Conservation (phyloP, 805 yeast species). For the Nakazawaea wyomingensis region DNA sequence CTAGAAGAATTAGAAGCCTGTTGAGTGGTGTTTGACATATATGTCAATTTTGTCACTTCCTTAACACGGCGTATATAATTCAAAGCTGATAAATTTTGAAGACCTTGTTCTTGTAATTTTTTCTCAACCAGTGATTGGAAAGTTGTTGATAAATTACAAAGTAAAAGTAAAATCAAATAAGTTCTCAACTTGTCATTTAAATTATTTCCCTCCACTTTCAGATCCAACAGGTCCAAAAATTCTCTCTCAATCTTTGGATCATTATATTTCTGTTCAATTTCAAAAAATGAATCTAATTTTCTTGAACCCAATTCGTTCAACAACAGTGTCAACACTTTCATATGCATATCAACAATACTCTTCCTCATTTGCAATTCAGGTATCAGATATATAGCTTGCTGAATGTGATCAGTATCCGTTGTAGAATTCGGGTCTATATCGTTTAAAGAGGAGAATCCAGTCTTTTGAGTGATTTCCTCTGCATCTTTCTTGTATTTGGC, state of each 20-base stretch:
- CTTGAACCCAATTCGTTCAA: constrained; percentile 82
- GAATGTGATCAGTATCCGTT: constrained; percentile 61
- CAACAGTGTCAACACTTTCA: constrained; percentile 86
- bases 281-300: constrained; percentile 84
- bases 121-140: constrained; percentile 57
- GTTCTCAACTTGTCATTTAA: constrained; percentile 78
- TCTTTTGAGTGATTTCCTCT: constrained; percentile 71
- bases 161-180: constrained; percentile 69
- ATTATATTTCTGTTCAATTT: constrained; percentile 79
- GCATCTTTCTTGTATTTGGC: constrained; percentile 83
- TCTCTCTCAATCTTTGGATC: constrained; percentile 54
- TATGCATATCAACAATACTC: constrained; percentile 88
- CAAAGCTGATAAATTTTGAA: constrained; percentile 59
- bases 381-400: constrained; percentile 83
- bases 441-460: constrained; percentile 66
- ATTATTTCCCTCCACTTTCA: constrained; percentile 50
- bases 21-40: constrained; percentile 26
- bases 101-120: constrained; percentile 48
- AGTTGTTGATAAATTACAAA: constrained; percentile 40
- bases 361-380: constrained; percentile 92
- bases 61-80: constrained; percentile 75
- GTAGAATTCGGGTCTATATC: constrained; percentile 64
- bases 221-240: constrained; percentile 54
- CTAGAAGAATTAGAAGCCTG: constrained; percentile 26
- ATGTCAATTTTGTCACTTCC: constrained; percentile 57